phyloP scores from a whole-genome alignment of 805 yeast species.

The Zygosaccharomyces bisporus region DNA sequence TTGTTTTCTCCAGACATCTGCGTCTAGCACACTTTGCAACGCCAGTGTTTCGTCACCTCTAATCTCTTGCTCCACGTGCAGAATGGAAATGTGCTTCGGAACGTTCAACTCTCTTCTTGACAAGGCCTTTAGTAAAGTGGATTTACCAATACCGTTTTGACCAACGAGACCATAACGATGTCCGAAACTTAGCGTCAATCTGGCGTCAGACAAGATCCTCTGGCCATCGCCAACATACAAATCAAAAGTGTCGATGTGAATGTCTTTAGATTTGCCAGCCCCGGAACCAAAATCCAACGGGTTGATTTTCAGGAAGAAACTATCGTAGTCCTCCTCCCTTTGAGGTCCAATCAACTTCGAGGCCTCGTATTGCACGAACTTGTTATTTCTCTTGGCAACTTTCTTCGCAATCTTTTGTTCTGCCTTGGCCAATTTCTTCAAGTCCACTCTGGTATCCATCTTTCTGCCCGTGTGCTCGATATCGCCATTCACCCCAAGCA shows the following conservation, averaged over 20 bases:
- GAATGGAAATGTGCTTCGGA: constrained; percentile 91
- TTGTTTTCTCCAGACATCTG: constrained; percentile 98
- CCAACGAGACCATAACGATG: constrained; percentile 97
- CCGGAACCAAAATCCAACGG: constrained; percentile 87
- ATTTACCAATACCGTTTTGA: constrained; percentile 99
- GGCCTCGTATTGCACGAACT: constrained; percentile 88
- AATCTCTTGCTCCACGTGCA: constrained; percentile 97
- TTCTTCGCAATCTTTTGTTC: constrained; percentile 96
- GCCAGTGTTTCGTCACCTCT: constrained; percentile 91
- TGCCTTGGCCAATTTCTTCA: constrained; percentile 94
- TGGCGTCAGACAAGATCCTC: constrained; percentile 84
- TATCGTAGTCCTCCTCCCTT: constrained; percentile 78
- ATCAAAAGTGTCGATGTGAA: constrained; percentile 88
- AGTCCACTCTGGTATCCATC: constrained; percentile 91
- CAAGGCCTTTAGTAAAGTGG: constrained; percentile 85
- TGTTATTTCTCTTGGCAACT: constrained; percentile 81
- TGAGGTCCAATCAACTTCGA: constrained; percentile 72
- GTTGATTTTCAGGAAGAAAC: constrained; percentile 90
- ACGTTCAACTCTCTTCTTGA: constrained; percentile 90
- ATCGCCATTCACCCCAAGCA: constrained; percentile 74
- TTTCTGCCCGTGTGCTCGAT: constrained; percentile 89
- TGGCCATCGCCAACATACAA: constrained; percentile 94
- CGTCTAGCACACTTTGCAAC: constrained; percentile 93
- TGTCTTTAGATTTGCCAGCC: constrained; percentile 97
- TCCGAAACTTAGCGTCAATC: constrained; percentile 83